Base-by-base conservation (phyloP, 805 yeast species). In the Saccharomycopsis oosterbeekiorum region DNA sequence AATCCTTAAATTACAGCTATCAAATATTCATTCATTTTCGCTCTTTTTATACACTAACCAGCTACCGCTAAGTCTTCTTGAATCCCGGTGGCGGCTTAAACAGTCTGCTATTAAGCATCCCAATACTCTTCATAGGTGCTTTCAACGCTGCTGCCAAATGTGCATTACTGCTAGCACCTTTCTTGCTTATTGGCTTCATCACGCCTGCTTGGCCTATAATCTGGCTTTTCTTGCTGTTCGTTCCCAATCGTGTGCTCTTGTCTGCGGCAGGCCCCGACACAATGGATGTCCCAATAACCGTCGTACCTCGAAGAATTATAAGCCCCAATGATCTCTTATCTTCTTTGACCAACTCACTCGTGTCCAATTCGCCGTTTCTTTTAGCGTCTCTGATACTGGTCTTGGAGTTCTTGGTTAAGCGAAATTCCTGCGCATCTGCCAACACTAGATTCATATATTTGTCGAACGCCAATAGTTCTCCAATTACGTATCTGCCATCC, bases 401-500 rank as follows among this genome's bases (percentile, higher is more conserved):
- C 40, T 67, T 56, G 9, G 88, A 79, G 64, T 84, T 84, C 67
- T 84, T 85, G 4, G 96, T 84, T 11, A 85, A 73, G 65, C 97
- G 78, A 68, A 84, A 84, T 70, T 93, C 99, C 68, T 89, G 91
- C 51, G 94, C 82, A 65, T 92, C 94, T 12, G 88, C 80, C 39
- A 93, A 75, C 14, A 94, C 96, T 17, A 93, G 70, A 71, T 93
- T 93, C 86, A 92, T 85, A 70, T 86, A 88, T 69, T 86, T 86
- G 72, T 94, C 99, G 71, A 89, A 93, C 8, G 98, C 91, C 65
- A 92, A 73, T 59, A 93, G 78, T 64, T 84, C 85, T 1, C 99
- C 99, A 6, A 84, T 78, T 65, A 88, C 82, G 54, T 83, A 85
- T 53, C 96, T 79, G 4, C 87, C 85, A 73, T 93, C 97, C n/a